Conservation (phyloP, 257 asterid species). For the Ilex aquifolium region DNA sequence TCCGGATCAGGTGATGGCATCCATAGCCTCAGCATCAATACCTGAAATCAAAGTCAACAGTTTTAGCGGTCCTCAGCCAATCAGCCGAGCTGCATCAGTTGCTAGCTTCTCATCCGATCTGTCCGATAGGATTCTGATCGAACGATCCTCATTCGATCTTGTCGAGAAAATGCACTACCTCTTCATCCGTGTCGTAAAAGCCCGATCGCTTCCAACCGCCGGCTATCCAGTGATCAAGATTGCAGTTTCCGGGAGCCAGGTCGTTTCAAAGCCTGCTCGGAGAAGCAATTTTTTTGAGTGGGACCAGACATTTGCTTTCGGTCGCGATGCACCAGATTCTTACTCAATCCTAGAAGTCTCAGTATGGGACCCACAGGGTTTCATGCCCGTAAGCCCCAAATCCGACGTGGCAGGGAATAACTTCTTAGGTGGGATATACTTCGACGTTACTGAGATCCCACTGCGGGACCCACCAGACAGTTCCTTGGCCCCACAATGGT, state of each 20-base stretch:
- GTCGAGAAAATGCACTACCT: conserved; percentile 89
- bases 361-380: conserved; percentile 57
- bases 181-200: conserved; percentile 68
- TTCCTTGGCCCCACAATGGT: conserved; percentile 88
- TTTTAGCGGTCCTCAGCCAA: conserved; percentile 49
- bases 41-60: conserved; percentile 41
- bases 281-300: conserved; percentile 58
- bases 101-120: conserved; percentile 66
- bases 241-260: conserved; percentile 58
- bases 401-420: conserved; percentile 45
- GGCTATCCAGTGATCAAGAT: conserved; percentile 71
- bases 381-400: conserved; percentile 8
- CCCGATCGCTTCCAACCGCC: conserved; percentile 65
- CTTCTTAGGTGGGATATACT: conserved; percentile 84
- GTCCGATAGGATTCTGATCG: conserved; percentile 48
- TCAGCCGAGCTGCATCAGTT: conserved; percentile 67
- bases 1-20: conserved; percentile 37
- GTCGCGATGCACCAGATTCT: conserved; percentile 53
- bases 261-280: conserved; percentile 66
- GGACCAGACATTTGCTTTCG: conserved; percentile 84
- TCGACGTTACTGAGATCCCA: conserved; percentile 81
- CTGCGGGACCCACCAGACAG: conserved; percentile 89
- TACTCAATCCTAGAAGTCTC: conserved; percentile 68
- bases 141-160: conserved; percentile 71
- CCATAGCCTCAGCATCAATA: conserved; percentile 32